Conservation (phyloP, 2,329 filamentous ascomycete species). For the Fusarium nodosum region DNA sequence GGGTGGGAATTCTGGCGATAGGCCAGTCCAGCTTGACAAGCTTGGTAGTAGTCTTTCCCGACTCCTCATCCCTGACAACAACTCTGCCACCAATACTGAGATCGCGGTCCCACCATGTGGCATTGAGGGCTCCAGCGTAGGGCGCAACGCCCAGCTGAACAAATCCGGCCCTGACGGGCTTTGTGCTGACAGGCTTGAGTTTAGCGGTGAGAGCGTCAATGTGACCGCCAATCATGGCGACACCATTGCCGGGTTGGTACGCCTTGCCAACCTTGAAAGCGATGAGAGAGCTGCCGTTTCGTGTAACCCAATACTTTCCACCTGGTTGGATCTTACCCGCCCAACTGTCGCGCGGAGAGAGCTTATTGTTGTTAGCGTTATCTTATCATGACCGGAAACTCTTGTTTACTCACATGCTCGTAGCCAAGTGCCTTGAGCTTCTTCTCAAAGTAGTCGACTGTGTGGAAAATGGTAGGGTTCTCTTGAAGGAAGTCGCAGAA, state of each 20-base stretch:
- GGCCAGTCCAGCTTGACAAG: conserved; percentile 95
- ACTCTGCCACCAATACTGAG: conserved; percentile 91
- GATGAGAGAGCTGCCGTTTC: conserved; percentile 88
- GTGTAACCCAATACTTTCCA: conserved; percentile 89
- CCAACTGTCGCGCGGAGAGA: conserved; percentile 87
- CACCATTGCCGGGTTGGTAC: conserved; percentile 87
- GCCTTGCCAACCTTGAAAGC: conserved; percentile 85
- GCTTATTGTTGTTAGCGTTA: conserved; percentile 57
- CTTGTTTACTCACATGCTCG: conserved; percentile 66
- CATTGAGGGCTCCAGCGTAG: conserved; percentile 88
- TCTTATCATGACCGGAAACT: background rate
- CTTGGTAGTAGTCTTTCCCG: conserved; percentile 82
- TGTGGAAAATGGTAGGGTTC: conserved; percentile 95
- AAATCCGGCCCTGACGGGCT: conserved; percentile 88
- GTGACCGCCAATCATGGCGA: conserved; percentile 91
- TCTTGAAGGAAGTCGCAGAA: conserved; percentile 89
- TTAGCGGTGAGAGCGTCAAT: conserved; percentile 92
- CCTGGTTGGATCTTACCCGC: conserved; percentile 76
- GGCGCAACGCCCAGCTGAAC: conserved; percentile 91
- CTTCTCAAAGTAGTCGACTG: conserved; percentile 81
- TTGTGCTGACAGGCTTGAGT: conserved; percentile 89
- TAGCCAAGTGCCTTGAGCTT: conserved; percentile 81
- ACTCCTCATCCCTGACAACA: conserved; percentile 78
- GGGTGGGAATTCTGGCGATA: conserved; percentile 89
- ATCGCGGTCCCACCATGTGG: conserved; percentile 98